phyloP scores from a whole-genome alignment of 495 filamentous ascomycete genomes.

The Darksidea phi region DNA sequence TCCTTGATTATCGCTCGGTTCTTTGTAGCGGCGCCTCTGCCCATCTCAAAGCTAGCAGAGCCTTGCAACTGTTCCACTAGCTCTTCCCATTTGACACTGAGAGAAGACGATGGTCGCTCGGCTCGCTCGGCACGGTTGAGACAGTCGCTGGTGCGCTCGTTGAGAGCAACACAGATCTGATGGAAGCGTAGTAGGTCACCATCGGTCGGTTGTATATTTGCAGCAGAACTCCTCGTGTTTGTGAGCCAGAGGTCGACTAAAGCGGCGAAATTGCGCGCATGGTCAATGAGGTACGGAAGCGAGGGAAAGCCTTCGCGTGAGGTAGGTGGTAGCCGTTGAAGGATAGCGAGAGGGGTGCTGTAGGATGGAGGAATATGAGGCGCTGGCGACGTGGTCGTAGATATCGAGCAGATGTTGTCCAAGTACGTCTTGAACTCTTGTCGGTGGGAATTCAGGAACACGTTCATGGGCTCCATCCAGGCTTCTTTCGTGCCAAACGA shows the following conservation, averaged over 20 bases:
- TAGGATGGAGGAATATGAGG: constrained; percentile 74
- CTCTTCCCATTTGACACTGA: constrained; percentile 69
- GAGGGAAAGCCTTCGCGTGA: constrained; percentile 92
- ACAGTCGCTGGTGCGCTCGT: constrained; percentile 71
- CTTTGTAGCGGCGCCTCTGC: constrained; percentile 15
- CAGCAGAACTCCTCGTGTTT: constrained; percentile 49
- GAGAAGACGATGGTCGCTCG: constrained; percentile 58
- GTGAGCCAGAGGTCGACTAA: constrained; percentile 87
- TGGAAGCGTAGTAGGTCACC: constrained; percentile 73
- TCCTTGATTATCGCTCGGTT: constrained; percentile 11
- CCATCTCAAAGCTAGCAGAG: constrained; percentile 26
- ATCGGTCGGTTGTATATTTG: constrained; percentile 51
- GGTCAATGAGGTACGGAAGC: constrained; percentile 91
- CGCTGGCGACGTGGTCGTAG: constrained; percentile 54
- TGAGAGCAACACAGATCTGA: constrained; percentile 65
- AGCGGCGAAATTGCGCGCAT: constrained; percentile 82
- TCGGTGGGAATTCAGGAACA: constrained; percentile 61
- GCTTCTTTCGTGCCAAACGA: constrained; percentile 92
- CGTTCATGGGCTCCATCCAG: constrained; percentile 99
- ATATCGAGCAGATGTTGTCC: constrained; percentile 79
- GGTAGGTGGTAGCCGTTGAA: constrained; percentile 74
- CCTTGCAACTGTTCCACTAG: constrained; percentile 62
- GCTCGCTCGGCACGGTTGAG: constrained; percentile 69
- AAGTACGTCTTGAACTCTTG: constrained; percentile 84
- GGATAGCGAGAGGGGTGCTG: constrained; percentile 87